Base-by-base conservation (phyloP, 768 basidiomycete species). In the Naganishia friedmannii region DNA sequence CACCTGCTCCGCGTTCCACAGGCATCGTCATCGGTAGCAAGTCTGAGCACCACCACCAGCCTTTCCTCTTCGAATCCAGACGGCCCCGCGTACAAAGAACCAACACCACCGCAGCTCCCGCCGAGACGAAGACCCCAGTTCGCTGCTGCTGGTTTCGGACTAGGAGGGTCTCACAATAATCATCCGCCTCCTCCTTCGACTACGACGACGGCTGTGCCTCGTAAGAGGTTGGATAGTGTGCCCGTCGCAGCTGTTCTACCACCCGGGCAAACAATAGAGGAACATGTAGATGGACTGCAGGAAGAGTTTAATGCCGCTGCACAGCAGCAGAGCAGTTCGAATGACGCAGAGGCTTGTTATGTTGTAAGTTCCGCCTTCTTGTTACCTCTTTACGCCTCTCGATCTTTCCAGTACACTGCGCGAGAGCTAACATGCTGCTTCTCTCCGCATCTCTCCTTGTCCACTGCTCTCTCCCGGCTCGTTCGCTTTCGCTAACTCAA, bases 291-390 rank as follows among this genome's bases (percentile, higher is more conserved):
- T 32, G 69, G 46, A 46, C 66, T 75, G 45, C 72, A 73, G 10
- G 73, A 72, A 15, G 70, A 76, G 57, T 76, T 48, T 17, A 48
- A 29, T 17, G 42, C 42, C 15, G 63, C 17, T n/a, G 2, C 55
- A 5, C 7, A 8, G 13, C 6, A 9, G n/a, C 55, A 32, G 19
- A 31, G n/a, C 26, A 31, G 29, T 1, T 46, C 60, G 39, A 54
- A 77, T 66, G 78, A 79, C 48, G 77, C 79, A 9, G 79, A 80
- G 55, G 79, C 79, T 26, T 79, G 78, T 66, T 80, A 80, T 73
- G 77, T 78, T n/a, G 79, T 80, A 70, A 70, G 79, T 75, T 37
- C 34, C 34, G 6, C 29, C 0, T 26, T 13, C 7, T 8, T 17
- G 15, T 42, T 15, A 10, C 42, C 42, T 42, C 42, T 15, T 42